Percentiles rank a stretch among this genome's conserved stretches.
These are phyloP conservation scores for Fusarium nodosum DNA, from an alignment of 2,329 filamentous ascomycete genomes.

Conservation along the genomic window DNA sequence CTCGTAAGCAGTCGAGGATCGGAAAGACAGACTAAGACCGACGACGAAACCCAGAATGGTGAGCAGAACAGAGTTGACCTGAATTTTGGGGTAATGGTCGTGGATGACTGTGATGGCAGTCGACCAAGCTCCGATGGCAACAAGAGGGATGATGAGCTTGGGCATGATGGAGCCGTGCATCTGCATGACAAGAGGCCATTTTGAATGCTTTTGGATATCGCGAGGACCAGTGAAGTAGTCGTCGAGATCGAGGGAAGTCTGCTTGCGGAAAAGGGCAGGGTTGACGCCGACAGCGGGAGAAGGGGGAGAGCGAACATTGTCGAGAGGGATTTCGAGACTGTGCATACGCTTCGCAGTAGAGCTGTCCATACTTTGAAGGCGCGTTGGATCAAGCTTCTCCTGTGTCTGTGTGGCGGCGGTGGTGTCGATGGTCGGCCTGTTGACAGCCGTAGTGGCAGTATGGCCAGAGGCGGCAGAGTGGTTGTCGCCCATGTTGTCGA, in stretches of 20 bases:
- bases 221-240: constrained; percentile 76
- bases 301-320: constrained; percentile 52
- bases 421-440: constrained; percentile 39
- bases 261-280: constrained; percentile 52
- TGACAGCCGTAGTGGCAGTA: constrained; percentile 35
- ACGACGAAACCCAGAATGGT: constrained; percentile 87
- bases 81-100: constrained; percentile 55
- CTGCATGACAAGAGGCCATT: constrained; percentile 81
- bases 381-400: constrained; percentile 23
- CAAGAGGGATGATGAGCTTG: constrained; percentile 78
- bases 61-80: constrained; percentile 65
- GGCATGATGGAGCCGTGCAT: constrained; percentile 82
- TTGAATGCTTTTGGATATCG: constrained; percentile 79
- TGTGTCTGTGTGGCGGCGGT: constrained; percentile 5
- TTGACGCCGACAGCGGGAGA: constrained; percentile 49
- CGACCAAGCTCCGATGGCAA: constrained; percentile 74
- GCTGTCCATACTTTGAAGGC: constrained; percentile 29
- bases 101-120: constrained; percentile 73
- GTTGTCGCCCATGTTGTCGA: constrained; percentile 44
- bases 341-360: constrained; percentile 41
- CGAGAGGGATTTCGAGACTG: constrained; percentile 49
- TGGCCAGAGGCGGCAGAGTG: constrained; percentile 37
- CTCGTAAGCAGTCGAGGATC: constrained; percentile 83
- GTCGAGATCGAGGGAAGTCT: constrained; percentile 63
- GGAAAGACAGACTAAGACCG: constrained; percentile 82